Conservation (phyloP, 305 asterid genomes). For the Fraxinus latifolia region DNA sequence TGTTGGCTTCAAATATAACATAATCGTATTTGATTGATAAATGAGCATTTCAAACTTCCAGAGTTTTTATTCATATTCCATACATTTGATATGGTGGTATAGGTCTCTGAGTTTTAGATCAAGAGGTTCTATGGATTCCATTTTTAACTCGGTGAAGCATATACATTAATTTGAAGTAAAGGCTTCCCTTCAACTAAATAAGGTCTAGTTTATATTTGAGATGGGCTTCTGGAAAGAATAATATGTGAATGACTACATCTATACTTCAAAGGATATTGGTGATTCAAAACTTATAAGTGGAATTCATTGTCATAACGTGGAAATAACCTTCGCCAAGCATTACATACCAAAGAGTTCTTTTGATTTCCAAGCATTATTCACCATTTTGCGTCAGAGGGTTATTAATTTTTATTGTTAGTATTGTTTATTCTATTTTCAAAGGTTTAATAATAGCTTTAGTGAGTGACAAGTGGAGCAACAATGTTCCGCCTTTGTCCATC, state of each 20-base stretch:
- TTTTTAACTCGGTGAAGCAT: background rate
- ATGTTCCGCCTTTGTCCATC: background rate
- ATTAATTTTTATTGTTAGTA: background rate
- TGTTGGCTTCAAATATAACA: background rate
- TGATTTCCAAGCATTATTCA: background rate
- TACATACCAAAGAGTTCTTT: background rate
- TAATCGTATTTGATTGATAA: background rate
- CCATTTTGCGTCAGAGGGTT: background rate
- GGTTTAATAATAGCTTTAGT: background rate
- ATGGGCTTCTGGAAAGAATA: background rate
- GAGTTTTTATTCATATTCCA: background rate
- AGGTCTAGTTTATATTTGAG: background rate
- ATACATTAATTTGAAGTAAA: background rate
- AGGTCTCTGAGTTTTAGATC: background rate
- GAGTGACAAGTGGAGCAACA: background rate
- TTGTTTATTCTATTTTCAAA: background rate
- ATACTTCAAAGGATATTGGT: background rate
- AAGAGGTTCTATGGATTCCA: background rate
- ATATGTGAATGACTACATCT: background rate
- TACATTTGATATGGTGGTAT: background rate
- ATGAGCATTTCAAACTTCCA: conserved; percentile 1
- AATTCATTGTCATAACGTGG: background rate
- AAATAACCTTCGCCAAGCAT: background rate
- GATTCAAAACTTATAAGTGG: background rate
- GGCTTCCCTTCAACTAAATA: background rate